phyloP scores from a whole-genome alignment of 139 green algal species.

The Pseudopediastrum boryanum region DNA sequence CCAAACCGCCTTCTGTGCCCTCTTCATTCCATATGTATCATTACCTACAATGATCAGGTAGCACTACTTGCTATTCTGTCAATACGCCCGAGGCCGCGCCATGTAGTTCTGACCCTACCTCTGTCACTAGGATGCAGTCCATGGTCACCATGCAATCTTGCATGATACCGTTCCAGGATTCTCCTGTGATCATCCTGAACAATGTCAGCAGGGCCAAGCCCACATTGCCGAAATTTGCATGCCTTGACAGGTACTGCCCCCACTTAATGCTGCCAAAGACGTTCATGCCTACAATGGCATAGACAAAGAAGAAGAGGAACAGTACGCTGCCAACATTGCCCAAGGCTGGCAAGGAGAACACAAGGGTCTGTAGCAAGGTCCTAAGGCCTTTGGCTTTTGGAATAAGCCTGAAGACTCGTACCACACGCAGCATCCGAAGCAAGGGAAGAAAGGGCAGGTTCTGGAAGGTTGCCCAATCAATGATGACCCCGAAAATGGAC shows the following conservation, averaged over 20 bases:
- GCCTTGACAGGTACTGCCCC: constrained; percentile 45
- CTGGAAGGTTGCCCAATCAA: constrained; percentile 42
- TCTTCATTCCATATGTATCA: no score
- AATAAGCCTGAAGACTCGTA: constrained; percentile 76
- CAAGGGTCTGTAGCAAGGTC: constrained; percentile 73
- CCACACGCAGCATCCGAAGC: constrained; percentile 71
- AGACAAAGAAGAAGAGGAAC: constrained; percentile 84
- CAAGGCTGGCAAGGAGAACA: constrained; percentile 74
- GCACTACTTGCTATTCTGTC: no score
- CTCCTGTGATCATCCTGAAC: constrained; percentile 72
- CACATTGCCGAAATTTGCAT: constrained; percentile 80
- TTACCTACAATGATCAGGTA: no score
- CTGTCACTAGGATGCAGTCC: constrained; percentile 46
- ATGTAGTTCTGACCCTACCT: constrained; percentile 29
- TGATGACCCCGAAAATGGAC: constrained; percentile 45
- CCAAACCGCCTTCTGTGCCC: no score
- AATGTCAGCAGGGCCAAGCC: constrained; percentile 61
- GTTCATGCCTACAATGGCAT: constrained; percentile 81
- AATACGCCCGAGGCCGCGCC: no score
- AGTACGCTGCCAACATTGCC: constrained; percentile 73
- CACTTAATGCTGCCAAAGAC: constrained; percentile 73
- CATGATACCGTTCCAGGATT: constrained; percentile 83
- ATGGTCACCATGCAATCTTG: constrained; percentile 66
- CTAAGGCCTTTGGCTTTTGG: constrained; percentile 71
- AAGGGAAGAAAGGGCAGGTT: constrained; percentile 64